Base-by-base conservation (phyloP, 257 asterid genomes). In the Nicotiana noctiflora region DNA sequence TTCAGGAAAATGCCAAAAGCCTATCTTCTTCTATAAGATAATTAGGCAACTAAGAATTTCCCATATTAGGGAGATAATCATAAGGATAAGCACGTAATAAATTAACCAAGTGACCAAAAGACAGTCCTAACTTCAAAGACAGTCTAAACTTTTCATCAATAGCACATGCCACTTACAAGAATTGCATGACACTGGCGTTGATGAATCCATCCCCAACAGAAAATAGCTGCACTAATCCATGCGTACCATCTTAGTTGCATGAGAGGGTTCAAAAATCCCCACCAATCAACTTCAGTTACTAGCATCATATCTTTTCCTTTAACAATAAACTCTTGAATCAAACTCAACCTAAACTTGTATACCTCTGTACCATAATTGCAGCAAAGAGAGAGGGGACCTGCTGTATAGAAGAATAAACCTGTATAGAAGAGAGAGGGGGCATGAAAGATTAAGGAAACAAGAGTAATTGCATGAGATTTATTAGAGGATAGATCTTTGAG, bases 321-420 rank as follows among this genome's bases (percentile, higher is more conserved):
- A 17, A 91, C 87, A 80, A 93, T 80, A 75, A 91, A 86, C 85
- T 90, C 93, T 62, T 86, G 90, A 76, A 84, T 59, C 84, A 86
- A 80, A 82, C 77, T 72, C 49, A 84, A 79, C 72, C 88, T 83
- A 79, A 85, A 80, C 23, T 83, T 83, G 87, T 92, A 85, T 80
- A 90, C 90, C 86, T 90, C 99, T 21, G 82, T 44, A 27, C 88
- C 91, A 82, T 83, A 80, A 17, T 78, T 78, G 91, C 90, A 89
- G 87, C 99, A 91, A 81, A 96, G 90, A 76, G 99, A 94, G 27
- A 96, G 86, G 66, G 99, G 98, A 80, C 93, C 97, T 80, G 94
- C 97, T 76, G 91, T 84, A 80, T 96, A 94, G 85, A 89, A 96
- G 82, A n/a, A n/a, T n/a, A n/a, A n/a, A n/a, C n/a, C n/a, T n/a